Conservation (phyloP, 2,329 filamentous ascomycete species). For the Cercospora zeina region DNA sequence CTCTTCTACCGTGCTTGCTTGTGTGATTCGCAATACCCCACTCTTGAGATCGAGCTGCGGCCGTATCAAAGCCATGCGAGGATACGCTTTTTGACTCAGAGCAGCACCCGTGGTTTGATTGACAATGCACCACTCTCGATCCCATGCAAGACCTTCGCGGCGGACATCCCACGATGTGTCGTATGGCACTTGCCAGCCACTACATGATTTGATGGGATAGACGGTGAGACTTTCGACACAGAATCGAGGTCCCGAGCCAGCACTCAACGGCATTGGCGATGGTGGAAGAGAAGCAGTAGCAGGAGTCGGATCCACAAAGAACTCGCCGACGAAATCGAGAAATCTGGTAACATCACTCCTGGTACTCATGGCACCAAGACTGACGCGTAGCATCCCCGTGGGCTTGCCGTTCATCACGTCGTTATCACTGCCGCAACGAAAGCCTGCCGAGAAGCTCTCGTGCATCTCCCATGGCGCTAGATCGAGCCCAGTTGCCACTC, state of each 20-base stretch:
- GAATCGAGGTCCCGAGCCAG: constrained; percentile 30
- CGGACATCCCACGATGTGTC: constrained; percentile 71
- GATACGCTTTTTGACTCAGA: constrained; percentile 84
- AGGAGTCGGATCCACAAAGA: constrained; percentile 36
- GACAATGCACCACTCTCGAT: constrained; percentile 93
- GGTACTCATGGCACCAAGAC: constrained; percentile 88
- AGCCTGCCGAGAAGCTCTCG: constrained; percentile 79
- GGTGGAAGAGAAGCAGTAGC: constrained; percentile 5
- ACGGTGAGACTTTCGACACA: constrained; percentile 57
- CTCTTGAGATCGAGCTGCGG: constrained; percentile 70
- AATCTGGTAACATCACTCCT: constrained; percentile 71
- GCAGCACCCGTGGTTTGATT: constrained; percentile 82
- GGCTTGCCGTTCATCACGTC: constrained; percentile 82
- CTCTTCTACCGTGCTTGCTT: constrained; percentile 41
- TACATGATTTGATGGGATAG: constrained; percentile 95
- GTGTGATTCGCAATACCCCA: constrained; percentile 64
- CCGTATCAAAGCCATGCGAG: constrained; percentile 79
- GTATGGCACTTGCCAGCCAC: constrained; percentile 69
- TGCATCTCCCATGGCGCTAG: constrained; percentile 80
- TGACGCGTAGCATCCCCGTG: constrained; percentile 81
- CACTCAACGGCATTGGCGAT: constrained; percentile 11
- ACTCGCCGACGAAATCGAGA: constrained; percentile 46
- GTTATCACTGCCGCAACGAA: constrained; percentile 79
- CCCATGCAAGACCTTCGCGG: constrained; percentile 84
- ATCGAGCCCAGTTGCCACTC: constrained; percentile 70